Base-by-base conservation (phyloP, 2,329 filamentous ascomycete species). In the Fusarium albidum region DNA sequence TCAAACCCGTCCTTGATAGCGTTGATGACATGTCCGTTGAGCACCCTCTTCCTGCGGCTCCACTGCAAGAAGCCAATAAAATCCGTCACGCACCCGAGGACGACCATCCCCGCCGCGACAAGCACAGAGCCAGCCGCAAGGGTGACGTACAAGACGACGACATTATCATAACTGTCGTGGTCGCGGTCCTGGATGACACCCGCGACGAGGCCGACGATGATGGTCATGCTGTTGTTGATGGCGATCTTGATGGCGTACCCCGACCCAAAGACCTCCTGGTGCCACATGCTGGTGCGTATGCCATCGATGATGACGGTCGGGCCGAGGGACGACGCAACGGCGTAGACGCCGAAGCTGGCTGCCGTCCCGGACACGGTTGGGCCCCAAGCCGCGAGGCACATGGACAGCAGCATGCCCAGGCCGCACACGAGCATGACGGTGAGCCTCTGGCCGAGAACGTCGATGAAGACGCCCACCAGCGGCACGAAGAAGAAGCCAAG, bases 211-310 rank as follows among this genome's bases (percentile, higher is more conserved):
- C 82, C 75, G 1, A 87, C 73, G 45, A 87, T 82, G 52, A 87
- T 85, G 52, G 76, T 84, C 81, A 86, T 86, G 26, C 78, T 80
- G 66, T 87, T 87, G 64, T 87, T 86, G 64, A 86, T 82, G 17
- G 81, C 81, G 29, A 87, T 79, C 52, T 87, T 87, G 49, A 86
- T 68, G 1, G 82, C 77, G 53, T 86, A 87, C 0, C 80, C 85
- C 0, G 82, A 80, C 0, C 84, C 84, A 52, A 87, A 87, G 0
- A 84, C 80, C 3, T 80, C 80, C 49, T 83, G 80, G 21, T 85
- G 76, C 80, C 82, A 85, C 68, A 87, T 79, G 1, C 78, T 77
- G 0, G 84, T 85, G 13, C 85, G 81, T 21, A 86, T 83, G 17
- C 80, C 75, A 63, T 87, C 84, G 45, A 87, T 85, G 52, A 87